These are phyloP conservation scores for Zygotorulaspora mrakii DNA, from an alignment of 1,139 yeast species.

Conservation along the genomic window DNA sequence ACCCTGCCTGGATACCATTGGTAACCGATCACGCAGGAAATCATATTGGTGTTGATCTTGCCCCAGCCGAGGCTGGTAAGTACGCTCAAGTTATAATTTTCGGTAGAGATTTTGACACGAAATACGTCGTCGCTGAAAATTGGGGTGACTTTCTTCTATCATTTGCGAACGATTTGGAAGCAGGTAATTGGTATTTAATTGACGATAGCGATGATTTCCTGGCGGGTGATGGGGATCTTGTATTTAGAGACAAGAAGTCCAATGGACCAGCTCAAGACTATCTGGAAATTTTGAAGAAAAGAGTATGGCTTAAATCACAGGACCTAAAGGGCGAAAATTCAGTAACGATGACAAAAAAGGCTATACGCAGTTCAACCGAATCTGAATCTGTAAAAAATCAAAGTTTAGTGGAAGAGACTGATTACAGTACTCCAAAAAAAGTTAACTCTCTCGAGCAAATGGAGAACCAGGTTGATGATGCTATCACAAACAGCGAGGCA, in stretches of 20 bases:
- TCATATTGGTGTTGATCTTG: slow-evolving; percentile 82
- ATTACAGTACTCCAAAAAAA: neutral
- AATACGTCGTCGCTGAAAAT: slow-evolving; percentile 68
- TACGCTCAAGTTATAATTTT: slow-evolving; percentile 84
- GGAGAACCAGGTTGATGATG: slow-evolving; percentile 3
- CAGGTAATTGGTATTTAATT: slow-evolving; percentile 66
- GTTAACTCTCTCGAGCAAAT: neutral
- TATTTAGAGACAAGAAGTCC: slow-evolving; percentile 52
- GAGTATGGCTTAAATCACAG: slow-evolving; percentile 37
- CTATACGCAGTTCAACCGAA: slow-evolving; percentile 4
- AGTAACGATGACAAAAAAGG: slow-evolving; percentile 1
- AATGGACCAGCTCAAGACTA: slow-evolving; percentile 53
- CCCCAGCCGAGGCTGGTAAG: slow-evolving; percentile 72
- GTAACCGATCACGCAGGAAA: slow-evolving; percentile 87
- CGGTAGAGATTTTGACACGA: slow-evolving; percentile 86
- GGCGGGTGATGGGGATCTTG: slow-evolving; percentile 71
- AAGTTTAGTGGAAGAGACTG: neutral
- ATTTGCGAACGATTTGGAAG: slow-evolving; percentile 81
- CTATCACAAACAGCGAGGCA: slow-evolving; percentile 8
- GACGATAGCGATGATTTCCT: slow-evolving; percentile 53
- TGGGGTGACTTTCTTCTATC: slow-evolving; percentile 81
- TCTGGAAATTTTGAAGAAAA: slow-evolving; percentile 56
- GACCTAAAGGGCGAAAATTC: slow-evolving; percentile 3
- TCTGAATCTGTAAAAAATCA: neutral
- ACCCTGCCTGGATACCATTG: slow-evolving; percentile 86